Conservation (phyloP, 2,329 filamentous ascomycete genomes). For the Endothia cerciana region DNA sequence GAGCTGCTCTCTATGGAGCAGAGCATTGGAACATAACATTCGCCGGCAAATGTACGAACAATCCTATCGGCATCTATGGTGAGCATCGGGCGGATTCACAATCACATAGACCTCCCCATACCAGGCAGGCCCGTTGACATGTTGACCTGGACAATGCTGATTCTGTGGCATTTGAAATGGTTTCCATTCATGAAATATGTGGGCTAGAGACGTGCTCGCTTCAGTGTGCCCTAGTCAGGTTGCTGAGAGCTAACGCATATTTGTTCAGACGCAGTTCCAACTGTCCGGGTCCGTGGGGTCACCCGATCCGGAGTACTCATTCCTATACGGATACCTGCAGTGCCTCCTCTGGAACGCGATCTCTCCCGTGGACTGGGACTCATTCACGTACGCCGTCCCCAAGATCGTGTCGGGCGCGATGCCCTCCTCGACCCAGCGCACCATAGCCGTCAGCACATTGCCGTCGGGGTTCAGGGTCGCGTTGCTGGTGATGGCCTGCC, state of each 20-base stretch:
- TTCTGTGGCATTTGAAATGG: background rate
- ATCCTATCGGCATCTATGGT: no score
- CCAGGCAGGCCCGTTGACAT: no score
- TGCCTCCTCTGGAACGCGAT: conserved; percentile 40
- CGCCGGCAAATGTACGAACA: no score
- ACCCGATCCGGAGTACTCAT: conserved; percentile 37
- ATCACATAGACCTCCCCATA: no score
- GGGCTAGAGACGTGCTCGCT: background rate
- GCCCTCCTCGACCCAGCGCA: conserved; percentile 50
- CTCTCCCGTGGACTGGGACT: conserved; percentile 31
- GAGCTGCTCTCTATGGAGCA: no score
- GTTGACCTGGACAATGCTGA: no score
- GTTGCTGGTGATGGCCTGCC: conserved; percentile 34
- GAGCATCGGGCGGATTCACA: no score
- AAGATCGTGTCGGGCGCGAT: conserved; percentile 44
- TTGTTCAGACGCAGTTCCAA: conserved; percentile 36
- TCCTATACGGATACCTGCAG: conserved; percentile 41
- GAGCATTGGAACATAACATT: no score
- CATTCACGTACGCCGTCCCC: conserved; percentile 42
- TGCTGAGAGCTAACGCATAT: background rate
- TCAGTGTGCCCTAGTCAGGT: background rate
- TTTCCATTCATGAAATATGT: background rate
- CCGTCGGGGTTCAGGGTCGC: conserved; percentile 40
- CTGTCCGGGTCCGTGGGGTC: conserved; percentile 35
- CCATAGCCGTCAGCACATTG: conserved; percentile 49